Conservation (phyloP, 2,329 filamentous ascomycete species). For the Cordyceps militaris region DNA sequence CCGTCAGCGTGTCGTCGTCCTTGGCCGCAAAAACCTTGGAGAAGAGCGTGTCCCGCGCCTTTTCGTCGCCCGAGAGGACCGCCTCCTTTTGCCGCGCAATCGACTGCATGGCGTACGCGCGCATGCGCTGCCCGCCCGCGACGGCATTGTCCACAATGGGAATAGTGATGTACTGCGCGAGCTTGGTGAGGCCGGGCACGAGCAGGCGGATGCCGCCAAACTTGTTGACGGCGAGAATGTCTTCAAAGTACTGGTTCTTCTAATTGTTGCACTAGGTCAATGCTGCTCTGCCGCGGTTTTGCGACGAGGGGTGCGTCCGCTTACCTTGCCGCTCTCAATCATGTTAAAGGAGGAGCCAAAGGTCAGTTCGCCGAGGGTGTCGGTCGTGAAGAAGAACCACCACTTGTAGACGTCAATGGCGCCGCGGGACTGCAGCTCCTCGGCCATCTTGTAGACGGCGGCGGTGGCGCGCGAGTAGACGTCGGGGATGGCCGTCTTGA, state of each 20-base stretch:
- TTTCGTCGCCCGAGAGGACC: slow-evolving; percentile 16
- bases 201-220: slow-evolving; percentile 20
- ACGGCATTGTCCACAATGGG: slow-evolving; percentile 18
- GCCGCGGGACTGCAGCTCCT: slow-evolving; percentile 33
- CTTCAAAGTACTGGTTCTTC: slow-evolving; percentile 12
- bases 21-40: slow-evolving; percentile 30
- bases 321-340: slow-evolving; percentile 42
- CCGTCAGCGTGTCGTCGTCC: slow-evolving; percentile 22
- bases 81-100: slow-evolving; percentile 22
- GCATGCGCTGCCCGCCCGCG: slow-evolving; percentile 15
- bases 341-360: slow-evolving; percentile 50
- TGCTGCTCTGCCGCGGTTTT: too few species aligned
- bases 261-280: too few species aligned
- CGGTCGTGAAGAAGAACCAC: slow-evolving; percentile 47
- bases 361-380: slow-evolving; percentile 45
- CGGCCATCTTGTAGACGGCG: slow-evolving; percentile 35
- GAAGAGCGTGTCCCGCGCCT: slow-evolving; percentile 27
- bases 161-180: slow-evolving; percentile 20
- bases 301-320: slow-evolving; percentile 8
- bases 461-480: slow-evolving; percentile 31
- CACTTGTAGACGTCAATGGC: slow-evolving; percentile 44
- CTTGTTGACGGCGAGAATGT: slow-evolving; percentile 14
- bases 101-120: slow-evolving; percentile 22
- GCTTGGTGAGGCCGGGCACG: slow-evolving; percentile 23
- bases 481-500: slow-evolving; percentile 25